Percentiles rank a stretch among this genome's conserved stretches.
phyloP scores from a whole-genome alignment of 768 basidiomycete genomes.

The Collybiopsis confluens region DNA sequence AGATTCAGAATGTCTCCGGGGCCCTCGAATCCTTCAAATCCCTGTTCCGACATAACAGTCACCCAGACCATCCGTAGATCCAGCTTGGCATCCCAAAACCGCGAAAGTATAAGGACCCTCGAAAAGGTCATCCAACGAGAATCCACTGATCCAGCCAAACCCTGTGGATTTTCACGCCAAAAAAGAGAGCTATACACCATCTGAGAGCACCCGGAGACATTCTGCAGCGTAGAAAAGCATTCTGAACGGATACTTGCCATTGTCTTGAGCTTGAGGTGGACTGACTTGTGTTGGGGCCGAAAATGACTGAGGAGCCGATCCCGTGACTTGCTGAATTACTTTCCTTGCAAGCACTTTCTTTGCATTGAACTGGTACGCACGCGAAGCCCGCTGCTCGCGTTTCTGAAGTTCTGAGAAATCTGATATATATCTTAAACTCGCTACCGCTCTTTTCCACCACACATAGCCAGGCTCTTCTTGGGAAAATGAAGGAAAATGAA shows the following conservation, averaged over 20 bases:
- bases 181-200: background rate
- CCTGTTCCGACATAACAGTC: conserved; percentile 5
- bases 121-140: conserved; percentile 21
- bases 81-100: background rate
- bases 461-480: too few relatives aligned
- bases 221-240: conserved; percentile 3
- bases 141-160: conserved; percentile 13
- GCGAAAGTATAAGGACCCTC: too few relatives aligned
- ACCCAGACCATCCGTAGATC: conserved; percentile 4
- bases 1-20: background rate
- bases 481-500: too few relatives aligned
- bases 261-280: conserved; percentile 25
- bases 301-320: too few relatives aligned
- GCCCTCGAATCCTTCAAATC: background rate
- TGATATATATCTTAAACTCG: too few relatives aligned
- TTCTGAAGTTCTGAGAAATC: too few relatives aligned
- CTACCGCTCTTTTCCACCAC: too few relatives aligned
- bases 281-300: too few relatives aligned
- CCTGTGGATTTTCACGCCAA: conserved; percentile 2
- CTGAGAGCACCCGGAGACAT: background rate
- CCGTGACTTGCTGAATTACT: too few relatives aligned
- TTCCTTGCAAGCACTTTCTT: too few relatives aligned
- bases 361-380: too few relatives aligned
- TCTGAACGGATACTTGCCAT: conserved; percentile 26
- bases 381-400: too few relatives aligned